phyloP scores from a whole-genome alignment of 2,329 filamentous ascomycete species.

The Fusarium subglutinans region DNA sequence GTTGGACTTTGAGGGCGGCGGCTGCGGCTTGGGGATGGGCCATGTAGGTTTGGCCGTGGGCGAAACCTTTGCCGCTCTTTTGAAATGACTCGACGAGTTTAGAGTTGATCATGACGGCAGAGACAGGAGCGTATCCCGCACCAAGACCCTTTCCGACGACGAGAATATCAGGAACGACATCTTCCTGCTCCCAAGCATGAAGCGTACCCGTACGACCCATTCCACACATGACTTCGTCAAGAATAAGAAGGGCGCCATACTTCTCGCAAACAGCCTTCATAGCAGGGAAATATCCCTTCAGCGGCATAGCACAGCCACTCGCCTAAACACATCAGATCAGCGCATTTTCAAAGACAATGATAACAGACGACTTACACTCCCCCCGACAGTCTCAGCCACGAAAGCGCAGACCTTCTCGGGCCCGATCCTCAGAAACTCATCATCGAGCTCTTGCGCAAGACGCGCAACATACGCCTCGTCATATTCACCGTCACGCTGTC shows the following conservation, averaged over 20 bases:
- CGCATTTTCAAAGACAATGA: background rate
- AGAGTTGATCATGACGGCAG: slow-evolving; percentile 22
- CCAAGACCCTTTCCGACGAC: slow-evolving; percentile 73
- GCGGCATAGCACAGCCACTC: slow-evolving; percentile 30
- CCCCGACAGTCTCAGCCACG: slow-evolving; percentile 58
- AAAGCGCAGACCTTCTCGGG: slow-evolving; percentile 59
- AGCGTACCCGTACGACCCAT: slow-evolving; percentile 69
- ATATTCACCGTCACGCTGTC: background rate
- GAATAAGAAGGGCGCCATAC: slow-evolving; percentile 63
- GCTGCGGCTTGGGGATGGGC: slow-evolving; percentile 27
- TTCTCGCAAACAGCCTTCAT: slow-evolving; percentile 63
- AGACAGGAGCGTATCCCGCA: slow-evolving; percentile 37
- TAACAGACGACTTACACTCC: slow-evolving; percentile 16
- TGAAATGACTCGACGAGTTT: slow-evolving; percentile 24
- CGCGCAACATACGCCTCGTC: slow-evolving; percentile 51
- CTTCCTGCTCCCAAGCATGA: slow-evolving; percentile 72
- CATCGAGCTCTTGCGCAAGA: slow-evolving; percentile 56
- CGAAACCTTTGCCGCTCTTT: slow-evolving; percentile 21
- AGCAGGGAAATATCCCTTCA: slow-evolving; percentile 62
- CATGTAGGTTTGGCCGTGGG: slow-evolving; percentile 31
- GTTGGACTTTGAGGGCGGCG: slow-evolving; percentile 25
- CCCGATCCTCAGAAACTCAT: slow-evolving; percentile 57
- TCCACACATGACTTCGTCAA: slow-evolving; percentile 75
- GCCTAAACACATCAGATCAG: background rate
- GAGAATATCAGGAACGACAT: slow-evolving; percentile 68